Evolutionary conservation across 2,329 filamentous ascomycete genomes (phyloP).

Genomic region (Curvularia lunata): DNA sequence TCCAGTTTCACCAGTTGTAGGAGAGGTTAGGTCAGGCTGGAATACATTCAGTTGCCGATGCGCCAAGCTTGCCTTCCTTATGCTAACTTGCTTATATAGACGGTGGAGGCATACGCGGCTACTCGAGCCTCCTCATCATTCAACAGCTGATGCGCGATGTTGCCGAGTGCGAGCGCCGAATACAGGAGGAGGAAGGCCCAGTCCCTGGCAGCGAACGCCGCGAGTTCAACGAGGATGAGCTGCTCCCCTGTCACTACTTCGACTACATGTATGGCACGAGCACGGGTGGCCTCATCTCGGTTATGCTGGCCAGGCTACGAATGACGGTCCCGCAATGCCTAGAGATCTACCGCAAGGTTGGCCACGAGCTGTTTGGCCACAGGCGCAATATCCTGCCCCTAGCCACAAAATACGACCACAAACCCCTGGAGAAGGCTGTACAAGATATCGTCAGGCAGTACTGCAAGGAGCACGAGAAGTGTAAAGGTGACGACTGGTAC

Average conservation of each 20-base stretch:
- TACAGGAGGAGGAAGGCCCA: conserved; percentile 54
- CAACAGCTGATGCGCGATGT: conserved; percentile 58
- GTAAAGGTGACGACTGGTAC: conserved; percentile 54
- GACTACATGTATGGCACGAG: conserved; percentile 62
- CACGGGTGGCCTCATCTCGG: conserved; percentile 60
- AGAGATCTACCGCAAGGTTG: conserved; percentile 55
- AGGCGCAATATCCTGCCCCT: conserved; percentile 53
- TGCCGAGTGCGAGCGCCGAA: conserved; percentile 51
- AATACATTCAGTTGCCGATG: not conserved
- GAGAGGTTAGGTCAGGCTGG: not conserved
- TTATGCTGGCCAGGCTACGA: conserved; percentile 57
- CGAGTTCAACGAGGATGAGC: conserved; percentile 51
- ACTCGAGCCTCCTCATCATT: conserved; percentile 58
- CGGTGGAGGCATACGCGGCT: conserved; percentile 60
- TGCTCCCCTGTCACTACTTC: conserved; percentile 60
- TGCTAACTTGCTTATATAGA: conserved; percentile 42
- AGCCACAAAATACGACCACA: conserved; percentile 58
- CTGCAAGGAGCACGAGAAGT: conserved; percentile 52
- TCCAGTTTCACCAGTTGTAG: too few relatives aligned
- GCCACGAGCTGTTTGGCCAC: conserved; percentile 57
- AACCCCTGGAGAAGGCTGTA: conserved; percentile 57
- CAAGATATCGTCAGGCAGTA: conserved; percentile 53
- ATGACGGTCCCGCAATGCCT: conserved; percentile 58
- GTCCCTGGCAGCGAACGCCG: conserved; percentile 32
- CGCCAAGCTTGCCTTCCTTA: not conserved